Conservation (phyloP, 1,284 basidiomycete species). For the Inonotus hispidus region DNA sequence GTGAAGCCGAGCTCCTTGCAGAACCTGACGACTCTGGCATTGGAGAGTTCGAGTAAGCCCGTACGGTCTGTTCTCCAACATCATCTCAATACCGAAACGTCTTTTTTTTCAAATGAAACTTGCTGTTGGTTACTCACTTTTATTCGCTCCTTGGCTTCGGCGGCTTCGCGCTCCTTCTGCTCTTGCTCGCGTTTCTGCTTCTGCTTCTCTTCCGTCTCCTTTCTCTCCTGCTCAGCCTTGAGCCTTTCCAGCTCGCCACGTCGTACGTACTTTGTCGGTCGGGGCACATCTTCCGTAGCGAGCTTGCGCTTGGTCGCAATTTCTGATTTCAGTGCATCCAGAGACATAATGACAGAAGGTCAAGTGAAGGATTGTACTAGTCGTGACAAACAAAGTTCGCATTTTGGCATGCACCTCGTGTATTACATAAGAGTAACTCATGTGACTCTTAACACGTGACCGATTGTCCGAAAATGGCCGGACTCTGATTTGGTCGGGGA, state of each 20-base stretch:
- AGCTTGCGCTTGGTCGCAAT: constrained; percentile 85
- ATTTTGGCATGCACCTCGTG: no score
- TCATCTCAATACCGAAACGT: constrained; percentile 37
- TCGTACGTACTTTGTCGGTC: constrained; percentile 81
- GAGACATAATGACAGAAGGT: constrained; percentile 41
- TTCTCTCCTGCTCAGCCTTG: constrained; percentile 58
- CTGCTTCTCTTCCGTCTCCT: constrained; percentile 44
- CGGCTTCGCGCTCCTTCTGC: constrained; percentile 21
- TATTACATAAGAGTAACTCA: no score
- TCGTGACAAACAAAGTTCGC: background rate
- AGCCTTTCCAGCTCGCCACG: constrained; percentile 76
- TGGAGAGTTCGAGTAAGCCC: constrained; percentile 39
- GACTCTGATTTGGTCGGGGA: background rate
- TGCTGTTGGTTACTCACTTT: constrained; percentile 38
- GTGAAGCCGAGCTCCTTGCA: constrained; percentile 31
- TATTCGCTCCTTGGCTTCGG: constrained; percentile 23
- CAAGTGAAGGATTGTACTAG: background rate
- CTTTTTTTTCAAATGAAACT: constrained; percentile 23
- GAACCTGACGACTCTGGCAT: constrained; percentile 25
- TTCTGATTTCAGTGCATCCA: constrained; percentile 79
- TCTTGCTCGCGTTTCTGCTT: constrained; percentile 28
- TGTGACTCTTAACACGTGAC: background rate
- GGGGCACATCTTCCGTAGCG: constrained; percentile 37
- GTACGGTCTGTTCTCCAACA: constrained; percentile 48
- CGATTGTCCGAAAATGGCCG: background rate